A percentile compares a stretch with the other conserved stretches of the same genome.
These are phyloP conservation scores for Apiospora pterosperma DNA, from an alignment of 2,329 filamentous ascomycete genomes.

Conservation along the genomic window DNA sequence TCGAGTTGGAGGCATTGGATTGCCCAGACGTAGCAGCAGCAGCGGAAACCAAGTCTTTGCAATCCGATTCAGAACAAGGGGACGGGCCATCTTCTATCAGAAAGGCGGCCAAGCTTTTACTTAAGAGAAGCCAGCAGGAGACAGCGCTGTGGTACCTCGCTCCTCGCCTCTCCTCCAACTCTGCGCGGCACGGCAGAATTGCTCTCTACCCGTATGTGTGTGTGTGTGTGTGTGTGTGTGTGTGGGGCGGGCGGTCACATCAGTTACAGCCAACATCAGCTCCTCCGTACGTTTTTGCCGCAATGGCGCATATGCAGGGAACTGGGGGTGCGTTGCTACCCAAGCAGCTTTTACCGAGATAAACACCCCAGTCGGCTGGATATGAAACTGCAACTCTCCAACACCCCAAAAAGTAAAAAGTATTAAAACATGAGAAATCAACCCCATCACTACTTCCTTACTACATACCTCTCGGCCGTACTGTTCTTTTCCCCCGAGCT, in stretches of 20 bases:
- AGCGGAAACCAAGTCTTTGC: not conserved
- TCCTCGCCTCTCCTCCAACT: not conserved
- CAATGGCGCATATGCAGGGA: not conserved
- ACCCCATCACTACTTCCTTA: not conserved
- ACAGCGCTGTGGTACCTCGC: not conserved
- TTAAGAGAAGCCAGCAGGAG: not conserved
- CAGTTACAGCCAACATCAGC: not conserved
- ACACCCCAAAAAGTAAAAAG: not conserved
- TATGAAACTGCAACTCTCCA: not conserved
- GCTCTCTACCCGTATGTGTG: not conserved
- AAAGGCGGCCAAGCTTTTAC: not conserved
- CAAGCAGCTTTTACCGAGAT: not conserved
- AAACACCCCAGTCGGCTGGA: not conserved
- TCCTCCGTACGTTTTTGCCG: not conserved
- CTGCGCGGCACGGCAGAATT: not conserved
- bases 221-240: not conserved
- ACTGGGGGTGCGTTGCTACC: not conserved
- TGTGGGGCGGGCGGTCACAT: not conserved
- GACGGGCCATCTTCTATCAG: not conserved
- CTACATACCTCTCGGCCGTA: not conserved
- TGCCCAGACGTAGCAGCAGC: not conserved
- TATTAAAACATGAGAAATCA: not conserved
- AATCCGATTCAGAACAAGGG: not conserved
- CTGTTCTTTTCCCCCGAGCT: not conserved
- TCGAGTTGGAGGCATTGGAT: not conserved